Evolutionary conservation across 345 rosid genomes (phyloP).

Genomic region (Clausena lansium): DNA sequence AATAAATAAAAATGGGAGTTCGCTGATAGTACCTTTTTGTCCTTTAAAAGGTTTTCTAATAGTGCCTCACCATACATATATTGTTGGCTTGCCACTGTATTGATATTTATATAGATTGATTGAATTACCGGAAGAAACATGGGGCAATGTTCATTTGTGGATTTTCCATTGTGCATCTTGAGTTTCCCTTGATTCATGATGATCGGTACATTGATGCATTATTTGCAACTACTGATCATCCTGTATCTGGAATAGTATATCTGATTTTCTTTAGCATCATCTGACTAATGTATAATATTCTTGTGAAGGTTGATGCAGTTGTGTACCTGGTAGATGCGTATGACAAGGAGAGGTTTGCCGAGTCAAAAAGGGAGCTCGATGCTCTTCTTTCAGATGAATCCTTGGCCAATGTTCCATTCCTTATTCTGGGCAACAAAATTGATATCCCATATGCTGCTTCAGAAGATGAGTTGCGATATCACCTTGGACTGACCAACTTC

Average conservation of each 20-base stretch:
- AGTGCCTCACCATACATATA: conserved; percentile 20
- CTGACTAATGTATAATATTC: not conserved
- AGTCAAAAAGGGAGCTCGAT: conserved; percentile 62
- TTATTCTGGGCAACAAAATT: conserved; percentile 68
- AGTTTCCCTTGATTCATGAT: not conserved
- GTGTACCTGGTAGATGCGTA: conserved; percentile 72
- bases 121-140: not conserved
- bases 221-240: not conserved
- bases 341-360: conserved; percentile 62
- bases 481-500: conserved; percentile 66
- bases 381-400: conserved; percentile 66
- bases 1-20: conserved; percentile 22
- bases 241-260: not conserved
- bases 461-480: conserved; percentile 62
- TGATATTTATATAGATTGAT: not conserved
- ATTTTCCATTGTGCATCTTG: not conserved
- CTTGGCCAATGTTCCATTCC: conserved; percentile 59
- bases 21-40: conserved; percentile 23
- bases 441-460: conserved; percentile 72
- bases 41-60: conserved; percentile 15
- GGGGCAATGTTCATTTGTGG: not conserved
- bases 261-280: not conserved
- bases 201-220: not conserved
- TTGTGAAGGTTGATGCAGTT: conserved; percentile 64
- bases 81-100: not conserved